phyloP scores from a whole-genome alignment of 306 rosid genomes.

The Begonia masoniana region DNA sequence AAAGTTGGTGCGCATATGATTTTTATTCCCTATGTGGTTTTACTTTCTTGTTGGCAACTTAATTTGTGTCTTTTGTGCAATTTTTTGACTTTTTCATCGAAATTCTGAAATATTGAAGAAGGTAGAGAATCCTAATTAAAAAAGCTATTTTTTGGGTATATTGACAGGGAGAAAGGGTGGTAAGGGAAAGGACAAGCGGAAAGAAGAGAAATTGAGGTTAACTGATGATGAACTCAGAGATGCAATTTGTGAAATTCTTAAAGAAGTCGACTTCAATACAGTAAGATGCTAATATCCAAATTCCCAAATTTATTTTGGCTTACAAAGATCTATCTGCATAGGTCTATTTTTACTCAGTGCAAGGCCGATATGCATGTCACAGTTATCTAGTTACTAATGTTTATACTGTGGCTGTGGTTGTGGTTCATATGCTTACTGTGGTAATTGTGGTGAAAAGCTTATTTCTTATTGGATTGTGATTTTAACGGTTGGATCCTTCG shows the following conservation, averaged over 20 bases:
- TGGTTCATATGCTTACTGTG: too few species aligned
- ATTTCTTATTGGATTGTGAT: too few species aligned
- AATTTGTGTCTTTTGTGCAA: not conserved
- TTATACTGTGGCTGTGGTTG: too few species aligned
- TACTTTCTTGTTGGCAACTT: not conserved
- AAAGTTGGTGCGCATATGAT: conserved; percentile 39
- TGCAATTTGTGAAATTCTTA: conserved; percentile 82
- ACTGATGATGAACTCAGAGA: conserved; percentile 64
- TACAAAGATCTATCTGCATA: too few species aligned
- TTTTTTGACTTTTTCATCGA: not conserved
- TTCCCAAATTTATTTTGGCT: not conserved
- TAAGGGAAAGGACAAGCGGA: conserved; percentile 59
- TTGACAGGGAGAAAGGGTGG: conserved; percentile 40
- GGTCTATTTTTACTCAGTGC: too few species aligned
- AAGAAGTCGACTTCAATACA: conserved; percentile 95
- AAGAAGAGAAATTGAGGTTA: conserved; percentile 40
- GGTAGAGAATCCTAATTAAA: not conserved
- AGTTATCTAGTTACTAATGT: too few species aligned
- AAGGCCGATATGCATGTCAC: too few species aligned
- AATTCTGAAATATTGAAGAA: not conserved
- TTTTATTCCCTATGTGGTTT: not conserved
- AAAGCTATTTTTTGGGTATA: not conserved
- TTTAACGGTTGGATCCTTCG: too few species aligned
- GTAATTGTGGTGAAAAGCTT: too few species aligned
- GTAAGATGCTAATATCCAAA: conserved; percentile 25